Conservation (phyloP, 2,329 filamentous ascomycete genomes). For the Talaromyces rugulosus region DNA sequence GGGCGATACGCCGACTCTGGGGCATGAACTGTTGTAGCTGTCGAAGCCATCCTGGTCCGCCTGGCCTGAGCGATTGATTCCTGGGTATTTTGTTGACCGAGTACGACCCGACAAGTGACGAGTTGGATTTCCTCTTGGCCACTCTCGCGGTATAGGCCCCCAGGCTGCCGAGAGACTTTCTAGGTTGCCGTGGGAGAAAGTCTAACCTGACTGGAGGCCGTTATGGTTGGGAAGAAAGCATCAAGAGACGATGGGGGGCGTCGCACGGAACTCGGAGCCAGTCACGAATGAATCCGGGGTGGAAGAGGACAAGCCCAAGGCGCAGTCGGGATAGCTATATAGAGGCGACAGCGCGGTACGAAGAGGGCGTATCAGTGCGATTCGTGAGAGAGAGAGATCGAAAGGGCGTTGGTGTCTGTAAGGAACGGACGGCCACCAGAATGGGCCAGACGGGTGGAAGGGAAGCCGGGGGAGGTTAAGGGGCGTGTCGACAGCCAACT, state of each 20-base stretch:
- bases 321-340: neutral
- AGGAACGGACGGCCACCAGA: constrained; percentile 37
- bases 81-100: neutral
- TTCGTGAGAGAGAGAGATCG: neutral
- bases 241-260: neutral
- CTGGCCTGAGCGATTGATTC: neutral
- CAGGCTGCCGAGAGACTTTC: constrained; percentile 12
- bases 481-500: neutral
- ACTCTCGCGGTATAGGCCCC: constrained; percentile 7
- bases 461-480: constrained; percentile 8
- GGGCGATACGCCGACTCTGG: neutral
- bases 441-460: constrained; percentile 20
- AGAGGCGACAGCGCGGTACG: neutral
- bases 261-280: neutral
- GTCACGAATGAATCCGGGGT: neutral
- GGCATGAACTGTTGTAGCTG: neutral
- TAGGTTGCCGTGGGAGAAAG: constrained; percentile 7
- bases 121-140: neutral
- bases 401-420: constrained; percentile 15
- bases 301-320: neutral
- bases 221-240: constrained; percentile 5
- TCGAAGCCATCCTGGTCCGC: neutral
- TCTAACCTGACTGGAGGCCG: constrained; percentile 12
- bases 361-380: neutral
- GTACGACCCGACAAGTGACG: neutral